These are phyloP conservation scores for Carex littledalei DNA, from an alignment of 176 grass and related monocot species.

Conservation along the genomic window DNA sequence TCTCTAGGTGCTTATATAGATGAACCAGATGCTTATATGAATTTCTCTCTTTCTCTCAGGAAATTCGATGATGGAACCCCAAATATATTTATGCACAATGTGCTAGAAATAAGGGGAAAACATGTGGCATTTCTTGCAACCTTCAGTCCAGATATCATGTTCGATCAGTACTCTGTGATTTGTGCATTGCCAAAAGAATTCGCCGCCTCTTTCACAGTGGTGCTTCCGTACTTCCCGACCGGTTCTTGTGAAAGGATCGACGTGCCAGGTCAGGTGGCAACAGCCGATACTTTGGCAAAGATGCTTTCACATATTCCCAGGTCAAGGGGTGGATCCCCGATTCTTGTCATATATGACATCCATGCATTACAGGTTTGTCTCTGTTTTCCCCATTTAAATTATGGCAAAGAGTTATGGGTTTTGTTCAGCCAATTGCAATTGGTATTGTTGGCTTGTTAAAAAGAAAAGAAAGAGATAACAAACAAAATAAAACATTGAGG, in stretches of 20 bases:
- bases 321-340: slow-evolving; percentile 74
- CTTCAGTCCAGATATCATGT: slow-evolving; percentile 58
- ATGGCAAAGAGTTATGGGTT: background rate
- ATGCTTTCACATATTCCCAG: slow-evolving; percentile 75
- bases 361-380: slow-evolving; percentile 75
- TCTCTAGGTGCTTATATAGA: too few species aligned
- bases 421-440: background rate
- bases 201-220: slow-evolving; percentile 78
- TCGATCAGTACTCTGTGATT: slow-evolving; percentile 79
- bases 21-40: too few species aligned
- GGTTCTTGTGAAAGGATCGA: slow-evolving; percentile 85
- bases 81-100: slow-evolving; percentile 80
- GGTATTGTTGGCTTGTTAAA: background rate
- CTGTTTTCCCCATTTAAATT: background rate
- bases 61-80: slow-evolving; percentile 84
- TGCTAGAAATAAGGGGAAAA: slow-evolving; percentile 61
- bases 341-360: slow-evolving; percentile 90
- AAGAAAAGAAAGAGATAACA: background rate
- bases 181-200: slow-evolving; percentile 79
- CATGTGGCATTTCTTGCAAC: slow-evolving; percentile 88
- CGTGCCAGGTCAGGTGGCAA: slow-evolving; percentile 86
- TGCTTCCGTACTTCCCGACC: slow-evolving; percentile 91
- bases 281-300: slow-evolving; percentile 69
- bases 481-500: background rate
- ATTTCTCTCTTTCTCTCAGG: slow-evolving; percentile 18